Conservation (phyloP, 2,329 filamentous ascomycete genomes). For the Bipolaris cookei region DNA sequence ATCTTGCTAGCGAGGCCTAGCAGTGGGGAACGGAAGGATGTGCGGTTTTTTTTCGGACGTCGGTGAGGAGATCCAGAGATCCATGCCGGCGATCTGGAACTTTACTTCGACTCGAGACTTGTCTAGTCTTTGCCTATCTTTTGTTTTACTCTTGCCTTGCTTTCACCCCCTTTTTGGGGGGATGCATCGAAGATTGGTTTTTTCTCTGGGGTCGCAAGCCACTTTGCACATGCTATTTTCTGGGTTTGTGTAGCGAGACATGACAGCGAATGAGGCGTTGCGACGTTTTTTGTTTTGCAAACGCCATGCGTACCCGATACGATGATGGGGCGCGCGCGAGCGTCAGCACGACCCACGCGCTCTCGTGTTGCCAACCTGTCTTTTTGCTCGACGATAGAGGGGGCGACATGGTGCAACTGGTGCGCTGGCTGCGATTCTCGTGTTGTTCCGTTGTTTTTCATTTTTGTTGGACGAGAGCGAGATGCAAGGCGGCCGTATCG, state of each 20-base stretch:
- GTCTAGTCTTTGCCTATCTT: background rate
- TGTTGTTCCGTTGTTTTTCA: too few relatives aligned
- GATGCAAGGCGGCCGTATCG: background rate
- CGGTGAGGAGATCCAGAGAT: constrained; percentile 17
- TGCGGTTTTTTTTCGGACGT: constrained; percentile 9
- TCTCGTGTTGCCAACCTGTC: background rate
- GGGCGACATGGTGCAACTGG: too few relatives aligned
- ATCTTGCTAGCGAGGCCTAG: too few relatives aligned
- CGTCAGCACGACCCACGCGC: constrained; percentile 2
- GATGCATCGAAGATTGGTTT: too few relatives aligned
- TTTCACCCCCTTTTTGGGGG: background rate
- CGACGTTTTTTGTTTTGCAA: background rate
- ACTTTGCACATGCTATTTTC: too few relatives aligned
- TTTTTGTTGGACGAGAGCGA: background rate
- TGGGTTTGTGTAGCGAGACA: background rate
- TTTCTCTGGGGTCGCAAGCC: too few relatives aligned
- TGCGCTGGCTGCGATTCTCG: too few relatives aligned
- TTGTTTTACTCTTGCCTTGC: background rate
- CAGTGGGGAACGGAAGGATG: too few relatives aligned
- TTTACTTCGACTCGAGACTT: too few relatives aligned
- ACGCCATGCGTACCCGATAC: background rate
- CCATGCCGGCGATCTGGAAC: background rate
- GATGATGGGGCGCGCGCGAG: background rate
- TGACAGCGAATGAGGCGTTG: background rate
- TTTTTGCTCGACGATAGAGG: too few relatives aligned